Evolutionary conservation across 768 basidiomycete species (phyloP).

Genomic region (Rhodotorula sphaerocarpa): DNA sequence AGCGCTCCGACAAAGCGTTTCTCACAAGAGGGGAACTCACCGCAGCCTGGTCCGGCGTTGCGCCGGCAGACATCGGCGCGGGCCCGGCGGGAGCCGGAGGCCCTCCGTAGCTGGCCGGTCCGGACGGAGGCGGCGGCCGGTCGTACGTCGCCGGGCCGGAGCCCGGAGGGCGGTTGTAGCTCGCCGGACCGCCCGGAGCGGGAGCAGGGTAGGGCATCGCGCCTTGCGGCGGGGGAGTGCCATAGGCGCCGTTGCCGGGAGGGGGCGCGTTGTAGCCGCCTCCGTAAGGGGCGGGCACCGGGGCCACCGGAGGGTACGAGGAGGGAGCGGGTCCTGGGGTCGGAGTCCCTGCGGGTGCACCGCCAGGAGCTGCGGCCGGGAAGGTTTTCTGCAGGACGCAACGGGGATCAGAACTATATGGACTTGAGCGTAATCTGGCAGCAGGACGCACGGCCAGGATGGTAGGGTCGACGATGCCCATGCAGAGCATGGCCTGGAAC

Average conservation of each 20-base stretch:
- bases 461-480: slow-evolving; percentile 83
- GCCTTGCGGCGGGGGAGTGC: slow-evolving; percentile 27
- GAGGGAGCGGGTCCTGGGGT: slow-evolving; percentile 32
- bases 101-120: slow-evolving; percentile 48
- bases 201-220: slow-evolving; percentile 17
- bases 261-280: slow-evolving; percentile 22
- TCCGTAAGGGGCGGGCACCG: slow-evolving; percentile 16
- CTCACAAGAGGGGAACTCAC: slow-evolving; percentile 28
- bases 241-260: neutral
- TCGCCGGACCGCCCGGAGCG: slow-evolving; percentile 36
- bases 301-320: slow-evolving; percentile 12
- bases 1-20: too few species aligned
- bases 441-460: slow-evolving; percentile 59
- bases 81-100: neutral
- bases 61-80: neutral
- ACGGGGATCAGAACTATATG: neutral
- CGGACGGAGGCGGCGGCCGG: slow-evolving; percentile 41
- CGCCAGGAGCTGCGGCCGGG: slow-evolving; percentile 28
- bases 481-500: slow-evolving; percentile 84
- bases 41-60: slow-evolving; percentile 3
- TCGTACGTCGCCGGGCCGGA: neutral
- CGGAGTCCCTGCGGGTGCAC: slow-evolving; percentile 9
- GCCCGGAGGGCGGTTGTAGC: slow-evolving; percentile 29
- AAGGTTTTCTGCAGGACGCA: slow-evolving; percentile 46
- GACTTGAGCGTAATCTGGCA: slow-evolving; percentile 26